Conservation (phyloP, 345 rosid genomes). For the Excoecaria agallocha region DNA sequence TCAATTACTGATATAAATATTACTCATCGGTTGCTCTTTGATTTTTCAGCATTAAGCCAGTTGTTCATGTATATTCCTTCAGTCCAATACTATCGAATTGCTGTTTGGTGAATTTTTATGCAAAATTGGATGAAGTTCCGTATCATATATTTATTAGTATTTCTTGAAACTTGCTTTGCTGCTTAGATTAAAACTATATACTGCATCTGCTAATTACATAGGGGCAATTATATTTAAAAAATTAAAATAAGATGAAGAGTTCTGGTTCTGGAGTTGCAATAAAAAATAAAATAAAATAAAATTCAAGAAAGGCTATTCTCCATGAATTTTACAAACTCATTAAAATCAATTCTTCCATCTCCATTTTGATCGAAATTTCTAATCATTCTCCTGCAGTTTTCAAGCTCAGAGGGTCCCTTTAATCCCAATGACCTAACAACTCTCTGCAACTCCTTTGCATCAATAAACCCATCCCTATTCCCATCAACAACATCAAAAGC, state of each 20-base stretch:
- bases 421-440: constrained; percentile 52
- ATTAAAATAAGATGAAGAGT: background rate
- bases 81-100: too few relatives aligned
- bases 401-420: constrained; percentile 41
- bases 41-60: too few relatives aligned
- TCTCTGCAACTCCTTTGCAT: constrained; percentile 68
- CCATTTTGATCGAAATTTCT: constrained; percentile 47
- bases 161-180: too few relatives aligned
- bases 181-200: background rate
- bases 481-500: constrained; percentile 79
- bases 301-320: constrained; percentile 52
- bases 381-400: constrained; percentile 66
- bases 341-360: constrained; percentile 65
- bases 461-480: constrained; percentile 75
- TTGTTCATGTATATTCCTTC: too few relatives aligned
- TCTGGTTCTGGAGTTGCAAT: background rate
- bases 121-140: too few relatives aligned
- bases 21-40: too few relatives aligned
- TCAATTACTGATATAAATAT: too few relatives aligned
- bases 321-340: constrained; percentile 71
- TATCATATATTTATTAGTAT: too few relatives aligned
- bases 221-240: background rate
- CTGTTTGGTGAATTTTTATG: too few relatives aligned
- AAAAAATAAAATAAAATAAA: too few relatives aligned
- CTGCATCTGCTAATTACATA: background rate